Evolutionary conservation across 1,139 yeast genomes (phyloP).

Genomic region (Yamadazyma triangularis): DNA sequence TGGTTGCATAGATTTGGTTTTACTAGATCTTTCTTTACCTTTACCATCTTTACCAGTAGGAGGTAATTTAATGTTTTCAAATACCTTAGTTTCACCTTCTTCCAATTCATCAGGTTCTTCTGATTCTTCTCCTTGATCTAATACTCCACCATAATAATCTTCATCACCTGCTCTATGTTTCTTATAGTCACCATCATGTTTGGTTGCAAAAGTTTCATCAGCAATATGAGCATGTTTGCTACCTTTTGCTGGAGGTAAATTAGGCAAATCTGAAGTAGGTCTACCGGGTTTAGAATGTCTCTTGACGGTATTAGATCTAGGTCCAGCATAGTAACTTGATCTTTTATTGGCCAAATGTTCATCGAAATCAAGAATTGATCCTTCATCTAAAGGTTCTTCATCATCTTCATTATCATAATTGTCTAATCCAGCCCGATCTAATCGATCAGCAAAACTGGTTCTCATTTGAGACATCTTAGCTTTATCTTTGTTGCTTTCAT

Average conservation of each 20-base stretch:
- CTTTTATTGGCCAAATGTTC: constrained; percentile 40
- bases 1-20: constrained; percentile 28
- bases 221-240: constrained; percentile 8
- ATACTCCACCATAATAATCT: constrained; percentile 16
- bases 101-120: constrained; percentile 16
- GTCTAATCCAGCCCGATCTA: constrained; percentile 33
- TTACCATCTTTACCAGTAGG: constrained; percentile 16
- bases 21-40: constrained; percentile 6
- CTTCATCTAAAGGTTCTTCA: constrained; percentile 34
- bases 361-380: constrained; percentile 40
- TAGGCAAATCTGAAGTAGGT: constrained; percentile 26
- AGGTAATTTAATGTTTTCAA: constrained; percentile 45
- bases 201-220: constrained; percentile 36
- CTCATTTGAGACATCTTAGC: constrained; percentile 33
- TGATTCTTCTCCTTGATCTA: constrained; percentile 14
- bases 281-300: constrained; percentile 17
- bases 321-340: constrained; percentile 31
- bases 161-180: constrained; percentile 13
- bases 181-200: constrained; percentile 20
- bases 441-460: constrained; percentile 42
- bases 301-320: constrained; percentile 19
- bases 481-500: constrained; percentile 26
- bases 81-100: constrained; percentile 24
- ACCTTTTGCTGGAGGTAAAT: constrained; percentile 20
- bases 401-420: constrained; percentile 24